Evolutionary conservation across 352 stramenopile species (phyloP), one percentile per base, ranked within the genome.

Genomic region (Globisporangium splendens): DNA sequence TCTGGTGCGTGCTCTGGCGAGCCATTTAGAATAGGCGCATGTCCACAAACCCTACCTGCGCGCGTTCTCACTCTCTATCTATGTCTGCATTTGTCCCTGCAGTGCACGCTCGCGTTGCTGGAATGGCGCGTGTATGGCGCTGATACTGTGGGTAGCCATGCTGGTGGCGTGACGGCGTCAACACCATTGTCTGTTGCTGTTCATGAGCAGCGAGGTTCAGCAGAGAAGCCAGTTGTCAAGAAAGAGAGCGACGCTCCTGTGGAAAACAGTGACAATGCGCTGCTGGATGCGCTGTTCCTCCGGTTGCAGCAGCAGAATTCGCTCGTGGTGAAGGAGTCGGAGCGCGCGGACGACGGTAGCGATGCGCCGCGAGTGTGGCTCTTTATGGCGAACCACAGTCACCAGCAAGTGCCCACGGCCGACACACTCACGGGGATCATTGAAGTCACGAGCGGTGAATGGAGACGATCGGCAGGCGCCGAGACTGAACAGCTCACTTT

Each of bases 81-180:
- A 41, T n/a, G 31, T 33, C 10, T 48, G 28, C 61, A 14, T 43
- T 22, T 52, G 65, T 46, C 54, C 17, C 31, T 51, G 10, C 63
- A 87, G 77, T 80, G 77, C 24, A 62, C 80, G 14, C 48, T 87
- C 41, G 42, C 62, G 20, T 70, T 68, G 42, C 59, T 87, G 17
- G 60, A 85, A 61, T 87, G 77, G 77, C 75, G 78, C 42, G 73
- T 82, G 24, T 87, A 80, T 49, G 43, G 49, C 46, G 56, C 63
- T 3, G 58, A 57, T 20, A 24, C 43, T 20, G 42, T 24, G 38
- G 22, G 24, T 24, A 17, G n/a, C 20, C 53, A 31, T 20, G 11
- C 49, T 3, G 24, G 15, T 35, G 13, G 24, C 17, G 31, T 1
- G 8, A n/a, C 39, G 14, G 50, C 24, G 22, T 22, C 24, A 10